Base-by-base conservation (phyloP, 2,329 filamentous ascomycete genomes). In the Sarocladium oryzae region DNA sequence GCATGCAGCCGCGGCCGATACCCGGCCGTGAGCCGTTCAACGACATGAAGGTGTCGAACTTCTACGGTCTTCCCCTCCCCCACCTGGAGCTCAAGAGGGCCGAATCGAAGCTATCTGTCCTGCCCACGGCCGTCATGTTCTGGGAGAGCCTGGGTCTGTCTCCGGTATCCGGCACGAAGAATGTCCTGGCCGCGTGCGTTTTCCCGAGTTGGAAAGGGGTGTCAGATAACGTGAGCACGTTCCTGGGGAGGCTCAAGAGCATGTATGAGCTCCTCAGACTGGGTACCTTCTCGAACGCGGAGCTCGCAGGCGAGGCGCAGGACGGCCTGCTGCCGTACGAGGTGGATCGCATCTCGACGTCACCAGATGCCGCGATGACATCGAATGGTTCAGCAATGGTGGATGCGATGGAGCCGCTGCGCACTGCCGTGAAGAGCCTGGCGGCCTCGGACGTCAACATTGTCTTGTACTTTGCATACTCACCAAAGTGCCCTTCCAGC, bases 121-220 rank as follows among this genome's bases (percentile, higher is more conserved):
- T 92, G 20, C 86, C 89, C 2, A 80, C 88, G 1, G 85, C 87
- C 0, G 71, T 92, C 18, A 71, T 77, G 1, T 95, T 93, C 61
- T 95, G 89, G 89, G 88, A 93, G 61, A 83, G 84, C 43, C 70
- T 95, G 16, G 86, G 88, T 0, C 74, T 95, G 2, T 81, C 81
- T 2, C 89, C 89, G 3, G 80, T 81, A 8, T 81, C 81, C 53
- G 86, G 87, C 0, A 61, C 73, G 7, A 95, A 95, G 64, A 81
- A 92, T 54, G 70, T 93, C 26, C 75, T 78, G 32, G 78, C 83
- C 0, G 78, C 88, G 45, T 89, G 86, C 61, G 71, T 93, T 2
- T 86, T 85, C 56, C 88, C 88, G 0, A 72, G 77, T 49, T 79
- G 80, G 58, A 77, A 79, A 24, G 82, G 85, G 1, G 70, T 92